Percentiles rank a stretch among this genome's conserved stretches.
Evolutionary conservation across 2,329 filamentous ascomycete genomes (phyloP).

Genomic region (Cryphonectria carpinicola): DNA sequence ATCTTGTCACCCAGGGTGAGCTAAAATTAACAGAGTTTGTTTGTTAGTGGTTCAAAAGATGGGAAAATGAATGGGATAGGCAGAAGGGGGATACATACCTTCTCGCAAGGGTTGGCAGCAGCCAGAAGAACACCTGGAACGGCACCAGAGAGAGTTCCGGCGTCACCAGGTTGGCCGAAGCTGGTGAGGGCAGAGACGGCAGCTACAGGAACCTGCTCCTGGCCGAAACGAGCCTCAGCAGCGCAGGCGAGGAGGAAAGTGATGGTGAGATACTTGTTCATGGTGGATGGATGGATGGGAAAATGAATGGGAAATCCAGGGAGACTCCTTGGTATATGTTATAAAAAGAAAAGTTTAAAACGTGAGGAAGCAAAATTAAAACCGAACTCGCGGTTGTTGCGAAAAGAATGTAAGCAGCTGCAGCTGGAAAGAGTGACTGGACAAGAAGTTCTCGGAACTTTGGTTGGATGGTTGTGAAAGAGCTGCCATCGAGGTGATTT

Average conservation of each 20-base stretch:
- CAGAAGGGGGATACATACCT: constrained; percentile 41
- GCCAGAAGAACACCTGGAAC: constrained; percentile 65
- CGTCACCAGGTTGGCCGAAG: constrained; percentile 60
- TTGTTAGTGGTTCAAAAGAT: constrained; percentile 29
- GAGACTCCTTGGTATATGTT: constrained; percentile 7
- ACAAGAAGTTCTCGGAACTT: constrained; percentile 2
- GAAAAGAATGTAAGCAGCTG: constrained; percentile 24
- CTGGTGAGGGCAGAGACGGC: constrained; percentile 56
- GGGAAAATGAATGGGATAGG: neutral
- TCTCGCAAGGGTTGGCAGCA: constrained; percentile 65
- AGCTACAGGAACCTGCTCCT: constrained; percentile 63
- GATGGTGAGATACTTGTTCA: constrained; percentile 38
- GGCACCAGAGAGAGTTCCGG: constrained; percentile 63
- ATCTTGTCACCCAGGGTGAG: constrained; percentile 68
- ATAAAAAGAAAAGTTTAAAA: constrained; percentile 10
- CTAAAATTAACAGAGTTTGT: constrained; percentile 35
- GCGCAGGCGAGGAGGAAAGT: constrained; percentile 41
- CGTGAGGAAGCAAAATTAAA: constrained; percentile 13
- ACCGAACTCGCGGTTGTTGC: constrained; percentile 20
- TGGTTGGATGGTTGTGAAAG: neutral
- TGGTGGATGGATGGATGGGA: neutral
- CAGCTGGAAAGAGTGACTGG: constrained; percentile 16
- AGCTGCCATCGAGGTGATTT: neutral
- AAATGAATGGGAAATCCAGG: neutral
- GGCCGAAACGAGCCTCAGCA: constrained; percentile 61